Evolutionary conservation across 108 stramenopile species (phyloP), one percentile per base, ranked within the genome.

Genomic region (Skeletonema tropicum): DNA sequence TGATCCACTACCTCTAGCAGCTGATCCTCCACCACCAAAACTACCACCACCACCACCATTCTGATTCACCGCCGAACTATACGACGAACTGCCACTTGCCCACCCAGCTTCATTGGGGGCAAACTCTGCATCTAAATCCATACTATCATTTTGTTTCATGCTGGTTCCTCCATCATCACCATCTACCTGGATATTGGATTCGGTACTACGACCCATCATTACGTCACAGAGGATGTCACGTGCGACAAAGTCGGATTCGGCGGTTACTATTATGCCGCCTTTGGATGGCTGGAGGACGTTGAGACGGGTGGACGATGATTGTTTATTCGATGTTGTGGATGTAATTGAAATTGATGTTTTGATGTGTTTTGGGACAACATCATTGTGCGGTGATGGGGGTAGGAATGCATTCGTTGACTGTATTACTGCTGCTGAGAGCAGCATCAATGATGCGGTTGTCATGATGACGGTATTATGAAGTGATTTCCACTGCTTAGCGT

Each of bases 231-330:
- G 30, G 5, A 67, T 46, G 41, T 76, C 75, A 32, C 59, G 26
- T 31, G 75, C 75, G 41, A 76, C 62, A 48, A 29, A 76, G 13
- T 76, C 68, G 6, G 59, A 58, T 13, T 76, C 48, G 29, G 68
- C 49, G 21, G 61, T 23, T 1, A 69, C 75, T n/a, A 76, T 23
- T 2, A 76, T 76, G 23, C 68, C 68, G 3, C 68, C 49, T 38
- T 76, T 76, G 33, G 68, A 38, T 25, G 68, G 68, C 25, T 70
- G 68, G 19, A 70, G 57, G 57, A 21, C 68, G 23, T 36, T 13
- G 14, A 58, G 41, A 13, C 57, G 68, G 13, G 57, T 41, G 33
- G 35, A 32, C 14, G 48, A 19, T 21, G 35, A 23, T n/a, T 39
- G 25, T 38, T 38, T 6, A 9, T 38, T 38, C 1, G 8, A 38